Percentiles rank a stretch among this genome's conserved stretches.
These are phyloP conservation scores for Cyberlindnera suaveolens DNA, from an alignment of 805 yeast genomes.

Conservation along the genomic window DNA sequence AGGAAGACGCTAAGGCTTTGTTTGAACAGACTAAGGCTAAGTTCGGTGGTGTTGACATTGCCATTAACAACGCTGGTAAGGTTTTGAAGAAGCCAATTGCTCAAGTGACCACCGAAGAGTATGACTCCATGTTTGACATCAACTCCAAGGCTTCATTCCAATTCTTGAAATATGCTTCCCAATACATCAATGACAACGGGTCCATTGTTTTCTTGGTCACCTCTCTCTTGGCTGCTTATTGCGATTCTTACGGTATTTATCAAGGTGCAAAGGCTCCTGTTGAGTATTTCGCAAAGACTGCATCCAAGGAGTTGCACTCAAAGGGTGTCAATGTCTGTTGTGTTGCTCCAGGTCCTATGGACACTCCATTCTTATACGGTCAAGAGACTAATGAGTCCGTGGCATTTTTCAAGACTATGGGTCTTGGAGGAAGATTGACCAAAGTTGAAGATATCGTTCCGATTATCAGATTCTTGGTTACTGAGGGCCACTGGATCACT, in stretches of 20 bases:
- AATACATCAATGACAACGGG: conserved; percentile 44
- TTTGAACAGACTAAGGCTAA: conserved; percentile 38
- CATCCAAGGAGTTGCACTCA: conserved; percentile 45
- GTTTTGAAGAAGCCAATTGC: conserved; percentile 56
- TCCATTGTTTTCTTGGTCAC: conserved; percentile 53
- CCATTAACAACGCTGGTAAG: conserved; percentile 63
- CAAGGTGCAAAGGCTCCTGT: conserved; percentile 57
- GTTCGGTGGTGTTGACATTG: conserved; percentile 51
- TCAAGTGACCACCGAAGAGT: conserved; percentile 50
- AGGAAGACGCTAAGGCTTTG: conserved; percentile 35
- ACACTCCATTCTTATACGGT: conserved; percentile 57
- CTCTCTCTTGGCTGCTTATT: conserved; percentile 60
- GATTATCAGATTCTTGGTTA: conserved; percentile 49
- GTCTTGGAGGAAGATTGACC: conserved; percentile 45
- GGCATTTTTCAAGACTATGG: conserved; percentile 48
- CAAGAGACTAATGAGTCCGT: conserved; percentile 50
- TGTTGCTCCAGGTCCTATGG: conserved; percentile 66
- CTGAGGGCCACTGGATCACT: conserved; percentile 64
- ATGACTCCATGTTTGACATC: conserved; percentile 43
- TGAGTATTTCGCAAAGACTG: conserved; percentile 44
- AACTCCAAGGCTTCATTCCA: conserved; percentile 59
- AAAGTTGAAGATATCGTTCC: conserved; percentile 58
- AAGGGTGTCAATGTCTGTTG: conserved; percentile 45
- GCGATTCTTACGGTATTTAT: conserved; percentile 44
- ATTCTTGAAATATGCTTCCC: conserved; percentile 52